Evolutionary conservation across 1,139 yeast species (phyloP).

Genomic region (Kodamaea plutei): DNA sequence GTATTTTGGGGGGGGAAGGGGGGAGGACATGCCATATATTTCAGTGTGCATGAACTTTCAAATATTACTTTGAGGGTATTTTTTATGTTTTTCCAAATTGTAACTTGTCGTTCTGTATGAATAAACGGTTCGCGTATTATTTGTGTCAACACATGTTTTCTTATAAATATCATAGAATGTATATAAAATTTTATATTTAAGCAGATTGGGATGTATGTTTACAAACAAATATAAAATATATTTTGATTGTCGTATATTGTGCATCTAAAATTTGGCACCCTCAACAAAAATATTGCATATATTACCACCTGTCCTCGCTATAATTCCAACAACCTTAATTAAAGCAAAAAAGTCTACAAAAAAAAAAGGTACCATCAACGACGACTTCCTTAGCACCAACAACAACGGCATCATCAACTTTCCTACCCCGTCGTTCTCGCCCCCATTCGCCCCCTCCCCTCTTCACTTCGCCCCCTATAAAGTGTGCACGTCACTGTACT

Average conservation of each 20-base stretch:
- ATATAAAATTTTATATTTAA: constrained; percentile 1
- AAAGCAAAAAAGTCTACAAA: no score
- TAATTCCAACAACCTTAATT: no score
- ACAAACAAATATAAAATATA: constrained; percentile 2
- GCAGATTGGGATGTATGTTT: constrained; percentile 4
- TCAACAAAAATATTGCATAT: constrained; percentile 3
- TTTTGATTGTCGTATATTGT: constrained; percentile 4
- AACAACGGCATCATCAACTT: no score
- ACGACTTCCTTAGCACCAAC: no score
- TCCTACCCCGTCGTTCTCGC: no score
- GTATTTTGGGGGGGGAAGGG: no score
- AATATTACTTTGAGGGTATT: neutral
- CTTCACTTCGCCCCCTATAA: neutral
- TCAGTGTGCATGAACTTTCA: constrained; percentile 1
- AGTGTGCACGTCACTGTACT: neutral
- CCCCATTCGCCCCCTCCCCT: no score
- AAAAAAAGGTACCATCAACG: no score
- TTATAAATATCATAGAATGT: constrained; percentile 5
- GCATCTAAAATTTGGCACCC: constrained; percentile 4
- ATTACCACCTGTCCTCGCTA: constrained; percentile 2
- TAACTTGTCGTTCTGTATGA: constrained; percentile 8
- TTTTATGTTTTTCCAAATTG: constrained; percentile 4
- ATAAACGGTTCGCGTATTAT: constrained; percentile 10
- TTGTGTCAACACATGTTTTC: constrained; percentile 9
- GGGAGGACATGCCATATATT: neutral